These are phyloP conservation scores for Verticillium longisporum DNA, from an alignment of 2,329 filamentous ascomycete genomes.

Conservation along the genomic window DNA sequence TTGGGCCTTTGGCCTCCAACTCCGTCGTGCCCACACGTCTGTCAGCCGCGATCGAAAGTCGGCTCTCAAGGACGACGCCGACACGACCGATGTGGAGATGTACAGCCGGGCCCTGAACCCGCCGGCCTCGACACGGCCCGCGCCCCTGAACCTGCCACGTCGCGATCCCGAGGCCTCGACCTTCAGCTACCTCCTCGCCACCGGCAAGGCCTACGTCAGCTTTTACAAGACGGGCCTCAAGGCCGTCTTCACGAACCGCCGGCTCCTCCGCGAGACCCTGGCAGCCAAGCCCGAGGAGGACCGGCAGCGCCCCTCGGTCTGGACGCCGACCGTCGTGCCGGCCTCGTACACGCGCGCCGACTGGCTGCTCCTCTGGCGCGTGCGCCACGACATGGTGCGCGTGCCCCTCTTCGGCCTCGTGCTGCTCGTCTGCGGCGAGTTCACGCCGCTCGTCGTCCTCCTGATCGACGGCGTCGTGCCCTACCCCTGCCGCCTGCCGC, in stretches of 20 bases:
- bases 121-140: slow-evolving; percentile 65
- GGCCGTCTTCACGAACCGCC: slow-evolving; percentile 63
- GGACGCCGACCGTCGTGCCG: slow-evolving; percentile 24
- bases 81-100: slow-evolving; percentile 1
- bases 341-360: slow-evolving; percentile 51
- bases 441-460: slow-evolving; percentile 74
- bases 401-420: slow-evolving; percentile 73
- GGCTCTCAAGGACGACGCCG: neutral
- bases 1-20: neutral
- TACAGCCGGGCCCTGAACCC: slow-evolving; percentile 53
- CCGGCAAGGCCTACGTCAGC: slow-evolving; percentile 67
- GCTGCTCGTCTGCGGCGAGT: slow-evolving; percentile 74
- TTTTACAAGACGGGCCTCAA: slow-evolving; percentile 88
- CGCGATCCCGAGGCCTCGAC: slow-evolving; percentile 37
- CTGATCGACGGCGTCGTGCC: slow-evolving; percentile 67
- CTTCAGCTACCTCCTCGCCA: slow-evolving; percentile 35
- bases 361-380: slow-evolving; percentile 64
- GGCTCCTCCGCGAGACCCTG: slow-evolving; percentile 38
- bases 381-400: slow-evolving; percentile 65
- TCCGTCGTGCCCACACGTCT: slow-evolving; percentile 1
- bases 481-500: slow-evolving; percentile 74
- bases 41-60: neutral
- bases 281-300: slow-evolving; percentile 45
- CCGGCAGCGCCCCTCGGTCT: slow-evolving; percentile 39
- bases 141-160: slow-evolving; percentile 57